Base-by-base conservation (phyloP, 768 basidiomycete genomes). In the Xerocomellus chrysenteron region DNA sequence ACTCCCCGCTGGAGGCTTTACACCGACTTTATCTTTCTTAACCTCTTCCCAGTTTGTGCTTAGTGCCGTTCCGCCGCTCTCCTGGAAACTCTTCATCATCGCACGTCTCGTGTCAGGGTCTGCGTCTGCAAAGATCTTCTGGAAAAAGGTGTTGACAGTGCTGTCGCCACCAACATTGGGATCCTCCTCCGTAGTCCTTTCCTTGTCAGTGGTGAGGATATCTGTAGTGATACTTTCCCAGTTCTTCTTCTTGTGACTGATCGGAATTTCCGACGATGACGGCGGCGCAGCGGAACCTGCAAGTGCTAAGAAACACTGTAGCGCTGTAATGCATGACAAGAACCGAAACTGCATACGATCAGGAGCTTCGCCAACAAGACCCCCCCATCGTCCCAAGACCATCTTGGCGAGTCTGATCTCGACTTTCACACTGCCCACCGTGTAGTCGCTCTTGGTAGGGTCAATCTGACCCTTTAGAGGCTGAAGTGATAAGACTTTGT, bases 1-100 rank as follows among this genome's bases (percentile, higher is more conserved):
- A 56, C 87, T 82, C 5, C 94, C 94, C 49, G 83, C 64, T 45
- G 95, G 95, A 2, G 95, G 92, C 68, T 88, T 87, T 36, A 94
- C 87, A 35, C 87, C 83, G 3, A 92, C 86, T 57, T 73, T 77
- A 9, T 56, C 78, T 75, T 88, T 89, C 58, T 71, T 76, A 16
- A 99, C 93, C 60, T 94, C 92, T 5, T 84, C 85, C 96, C 96
- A 99, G 71, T 97, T 93, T 0, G 96, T 99, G 75, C 92, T 94
- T 40, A 99, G 77, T 0, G 93, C 88, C 10, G 97, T 99, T 9
- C 97, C 97, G 8, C 94, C 94, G 62, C 91, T 93, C 77, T 99
- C 96, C 57, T 81, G 79, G 72, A 92, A 98, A 68, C 92, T 95
- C 82, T 99, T 99, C 86, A 98, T 86, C 94, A 99, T 99, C 4